Conservation (phyloP, 2,329 filamentous ascomycete genomes). For the Fusarium sp. region DNA sequence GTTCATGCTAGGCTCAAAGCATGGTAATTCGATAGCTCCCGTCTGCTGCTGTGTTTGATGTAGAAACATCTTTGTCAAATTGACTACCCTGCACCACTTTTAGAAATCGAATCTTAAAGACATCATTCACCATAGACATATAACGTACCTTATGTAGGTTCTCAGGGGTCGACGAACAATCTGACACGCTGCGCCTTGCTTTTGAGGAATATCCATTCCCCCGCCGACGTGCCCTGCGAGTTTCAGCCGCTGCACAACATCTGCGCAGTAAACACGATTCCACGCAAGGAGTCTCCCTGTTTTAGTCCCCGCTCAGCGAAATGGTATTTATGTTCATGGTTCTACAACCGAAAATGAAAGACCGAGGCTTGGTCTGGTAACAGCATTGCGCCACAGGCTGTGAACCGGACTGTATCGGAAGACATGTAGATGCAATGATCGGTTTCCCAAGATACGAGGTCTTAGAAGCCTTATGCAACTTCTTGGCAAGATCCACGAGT, state of each 20-base stretch:
- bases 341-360: not conserved
- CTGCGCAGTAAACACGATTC: conserved; percentile 1
- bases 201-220: not conserved
- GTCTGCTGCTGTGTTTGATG: not conserved
- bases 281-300: conserved; percentile 33
- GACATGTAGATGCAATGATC: too few relatives aligned
- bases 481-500: too few relatives aligned
- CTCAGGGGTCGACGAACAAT: too few relatives aligned
- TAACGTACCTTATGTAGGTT: too few relatives aligned
- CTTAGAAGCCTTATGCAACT: too few relatives aligned
- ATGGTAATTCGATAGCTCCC: not conserved
- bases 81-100: not conserved
- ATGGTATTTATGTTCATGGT: not conserved
- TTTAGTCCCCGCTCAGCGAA: not conserved
- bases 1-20: conserved; percentile 19
- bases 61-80: not conserved
- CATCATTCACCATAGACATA: not conserved
- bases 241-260: conserved; percentile 17
- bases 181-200: not conserved
- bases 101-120: not conserved
- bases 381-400: too few relatives aligned
- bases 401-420: not conserved
- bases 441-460: too few relatives aligned
- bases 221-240: not conserved
- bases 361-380: not conserved